phyloP scores from a whole-genome alignment of 2,329 filamentous ascomycete genomes.

The Hysterium pulicare region DNA sequence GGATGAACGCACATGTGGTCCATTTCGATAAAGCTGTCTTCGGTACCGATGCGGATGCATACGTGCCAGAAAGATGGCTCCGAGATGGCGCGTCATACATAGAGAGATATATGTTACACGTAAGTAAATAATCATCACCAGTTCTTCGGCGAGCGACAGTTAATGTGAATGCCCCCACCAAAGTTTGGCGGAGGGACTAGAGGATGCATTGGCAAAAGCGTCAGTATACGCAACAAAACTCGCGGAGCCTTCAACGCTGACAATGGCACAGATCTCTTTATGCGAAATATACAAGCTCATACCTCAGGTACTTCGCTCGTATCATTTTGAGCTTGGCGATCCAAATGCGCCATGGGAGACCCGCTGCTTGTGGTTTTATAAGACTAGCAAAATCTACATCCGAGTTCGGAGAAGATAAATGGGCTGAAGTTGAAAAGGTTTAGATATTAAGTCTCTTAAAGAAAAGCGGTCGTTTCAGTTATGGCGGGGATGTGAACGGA shows the following conservation, averaged over 20 bases:
- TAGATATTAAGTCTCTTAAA: no score
- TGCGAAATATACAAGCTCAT: slow-evolving; percentile 5
- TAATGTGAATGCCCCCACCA: no score
- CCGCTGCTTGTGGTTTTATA: slow-evolving; percentile 3
- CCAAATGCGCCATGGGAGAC: background rate
- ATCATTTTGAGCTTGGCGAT: background rate
- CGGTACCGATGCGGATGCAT: slow-evolving; percentile 44
- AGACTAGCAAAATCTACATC: background rate
- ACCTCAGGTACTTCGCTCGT: background rate
- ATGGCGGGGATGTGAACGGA: no score
- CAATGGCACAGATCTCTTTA: background rate
- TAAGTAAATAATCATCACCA: background rate
- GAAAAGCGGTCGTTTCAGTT: no score
- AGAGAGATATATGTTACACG: slow-evolving; percentile 5
- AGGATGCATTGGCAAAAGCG: slow-evolving; percentile 8
- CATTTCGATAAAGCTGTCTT: slow-evolving; percentile 40
- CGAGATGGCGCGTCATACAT: slow-evolving; percentile 2
- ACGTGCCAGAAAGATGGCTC: slow-evolving; percentile 48
- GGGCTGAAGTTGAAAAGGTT: no score
- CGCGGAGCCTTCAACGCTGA: background rate
- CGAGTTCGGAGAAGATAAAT: background rate
- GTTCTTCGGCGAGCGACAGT: background rate
- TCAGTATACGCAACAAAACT: background rate
- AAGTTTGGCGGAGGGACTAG: slow-evolving; percentile 5
- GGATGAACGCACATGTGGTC: slow-evolving; percentile 31